Evolutionary conservation across 257 asterid species (phyloP).

Genomic region (Nicotiana knightiana): DNA sequence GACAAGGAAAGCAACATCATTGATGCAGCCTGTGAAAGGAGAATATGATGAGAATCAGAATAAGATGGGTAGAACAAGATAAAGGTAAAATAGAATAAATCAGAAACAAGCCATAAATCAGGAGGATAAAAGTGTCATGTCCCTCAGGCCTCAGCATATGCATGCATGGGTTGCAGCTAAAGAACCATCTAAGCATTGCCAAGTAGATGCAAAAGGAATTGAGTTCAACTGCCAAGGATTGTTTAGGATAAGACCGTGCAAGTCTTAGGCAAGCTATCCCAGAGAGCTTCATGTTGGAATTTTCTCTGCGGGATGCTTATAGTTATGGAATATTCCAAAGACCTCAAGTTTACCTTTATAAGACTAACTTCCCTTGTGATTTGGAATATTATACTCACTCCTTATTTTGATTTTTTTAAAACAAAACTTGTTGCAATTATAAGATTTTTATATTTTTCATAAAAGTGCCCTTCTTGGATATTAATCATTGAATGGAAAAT

Average conservation of each 20-base stretch:
- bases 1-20: constrained; percentile 83
- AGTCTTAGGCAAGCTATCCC: background rate
- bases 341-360: background rate
- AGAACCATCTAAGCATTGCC: background rate
- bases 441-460: background rate
- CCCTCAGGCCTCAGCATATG: background rate
- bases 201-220: background rate
- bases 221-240: constrained; percentile 4
- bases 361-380: background rate
- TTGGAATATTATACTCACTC: background rate
- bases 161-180: background rate
- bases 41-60: background rate
- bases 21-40: constrained; percentile 62
- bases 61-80: constrained; percentile 1
- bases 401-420: background rate
- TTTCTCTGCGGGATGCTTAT: background rate
- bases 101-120: background rate
- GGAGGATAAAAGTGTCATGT: background rate
- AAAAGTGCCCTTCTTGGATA: background rate
- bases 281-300: background rate
- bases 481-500: background rate
- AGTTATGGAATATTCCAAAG: background rate
- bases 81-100: constrained; percentile 4
- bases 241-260: background rate
- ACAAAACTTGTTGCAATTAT: background rate